Evolutionary conservation across 108 stramenopile species (phyloP).

Genomic region (Cyclotella atomus): DNA sequence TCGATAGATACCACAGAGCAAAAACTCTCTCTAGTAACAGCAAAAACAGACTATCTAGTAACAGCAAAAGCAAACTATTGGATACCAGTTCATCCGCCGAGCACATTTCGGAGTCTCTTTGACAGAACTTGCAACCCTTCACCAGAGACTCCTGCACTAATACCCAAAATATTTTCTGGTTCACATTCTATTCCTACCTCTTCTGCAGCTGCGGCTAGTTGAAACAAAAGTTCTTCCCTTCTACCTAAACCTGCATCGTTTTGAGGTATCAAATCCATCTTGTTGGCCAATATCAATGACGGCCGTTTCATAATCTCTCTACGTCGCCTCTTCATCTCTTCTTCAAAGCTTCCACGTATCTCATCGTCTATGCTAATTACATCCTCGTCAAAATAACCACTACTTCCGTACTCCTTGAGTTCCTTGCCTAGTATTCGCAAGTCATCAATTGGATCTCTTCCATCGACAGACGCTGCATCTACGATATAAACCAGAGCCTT

Average conservation of each 20-base stretch:
- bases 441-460: conserved; percentile 72
- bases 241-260: conserved; percentile 48
- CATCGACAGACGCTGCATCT: conserved; percentile 80
- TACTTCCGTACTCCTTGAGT: conserved; percentile 68
- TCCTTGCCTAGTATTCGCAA: conserved; percentile 72
- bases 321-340: conserved; percentile 44
- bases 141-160: conserved; percentile 87
- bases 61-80: too few relatives aligned
- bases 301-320: conserved; percentile 70
- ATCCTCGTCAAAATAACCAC: conserved; percentile 40
- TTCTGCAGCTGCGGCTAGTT: conserved; percentile 49
- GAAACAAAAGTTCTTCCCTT: conserved; percentile 53
- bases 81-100: conserved; percentile 7
- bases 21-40: too few relatives aligned
- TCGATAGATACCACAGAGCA: too few relatives aligned
- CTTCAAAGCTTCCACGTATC: conserved; percentile 16
- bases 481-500: conserved; percentile 83
- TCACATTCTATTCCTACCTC: conserved; percentile 70
- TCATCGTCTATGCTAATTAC: conserved; percentile 16
- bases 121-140: conserved; percentile 71
- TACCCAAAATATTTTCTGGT: conserved; percentile 60
- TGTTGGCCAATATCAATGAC: conserved; percentile 85
- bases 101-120: conserved; percentile 36
- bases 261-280: conserved; percentile 74
- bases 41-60: too few relatives aligned